Evolutionary conservation across 805 yeast species (phyloP), one percentile per base, ranked within the genome.

Genomic region (Saccharomycopsis javanensis): DNA sequence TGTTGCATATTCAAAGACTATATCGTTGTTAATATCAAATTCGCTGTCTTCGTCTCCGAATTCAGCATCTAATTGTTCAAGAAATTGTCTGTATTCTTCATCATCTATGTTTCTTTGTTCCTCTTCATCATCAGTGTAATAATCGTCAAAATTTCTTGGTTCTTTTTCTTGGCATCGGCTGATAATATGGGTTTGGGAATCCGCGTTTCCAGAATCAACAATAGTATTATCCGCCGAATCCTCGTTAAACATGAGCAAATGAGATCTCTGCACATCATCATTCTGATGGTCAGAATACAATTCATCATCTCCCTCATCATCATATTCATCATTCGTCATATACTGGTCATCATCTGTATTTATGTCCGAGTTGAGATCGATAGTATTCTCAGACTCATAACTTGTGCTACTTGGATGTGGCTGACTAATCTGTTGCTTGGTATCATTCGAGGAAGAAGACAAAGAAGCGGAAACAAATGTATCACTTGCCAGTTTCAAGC

Each of bases 131-230:
- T 46, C 57, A 27, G 53, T 63, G 25, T 62, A 64, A 16, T 63
- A 65, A 15, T 54, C 59, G 1, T 62, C 68, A 5, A 64, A 63
- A 6, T 62, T 65, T 30, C 64, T 63, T 48, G 65, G 60, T 54
- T 64, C 64, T 54, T 54, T 59, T 15, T 58, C 42, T 37, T 61
- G 63, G 11, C 56, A 25, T 11, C 33, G 33, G 3, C 31, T 33
- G 7, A 30, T 33, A n/a, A 30, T 31, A 16, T 34, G 33, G 42
- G 20, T 51, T 18, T 23, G 38, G 7, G 45, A 35, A 5, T 45
- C n/a, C 4, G 54, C 20, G n/a, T n/a, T 31, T 8, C 23, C n/a
- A 27, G 52, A 30, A 6, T 16, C 35, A n/a, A 31, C 18, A n/a
- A 31, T 50, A 15, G 52, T 50, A 27, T 27, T 50, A 6, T 30